A percentile compares a stretch with the other conserved stretches of the same genome.
Conservation (phyloP, 495 filamentous ascomycete genomes). For the Baudoinia panamericana region DNA sequence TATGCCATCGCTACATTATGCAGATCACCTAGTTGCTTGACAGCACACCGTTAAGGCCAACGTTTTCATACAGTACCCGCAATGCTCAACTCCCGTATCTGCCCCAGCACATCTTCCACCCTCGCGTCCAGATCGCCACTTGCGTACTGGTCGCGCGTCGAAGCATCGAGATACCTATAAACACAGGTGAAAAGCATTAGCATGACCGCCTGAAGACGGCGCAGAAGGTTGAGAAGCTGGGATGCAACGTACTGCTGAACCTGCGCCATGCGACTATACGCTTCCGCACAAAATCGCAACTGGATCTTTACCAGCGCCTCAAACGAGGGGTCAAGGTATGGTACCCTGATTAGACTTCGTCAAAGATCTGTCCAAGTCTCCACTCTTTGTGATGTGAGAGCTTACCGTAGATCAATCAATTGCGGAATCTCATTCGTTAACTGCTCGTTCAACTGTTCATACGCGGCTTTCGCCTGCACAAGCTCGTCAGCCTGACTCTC, state of each 20-base stretch:
- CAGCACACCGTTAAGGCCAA: too few species aligned
- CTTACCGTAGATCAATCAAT: constrained; percentile 73
- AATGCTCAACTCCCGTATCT: constrained; percentile 95
- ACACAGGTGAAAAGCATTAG: background rate
- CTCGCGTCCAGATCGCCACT: constrained; percentile 79
- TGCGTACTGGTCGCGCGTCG: constrained; percentile 91
- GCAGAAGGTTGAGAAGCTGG: background rate
- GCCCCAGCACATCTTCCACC: constrained; percentile 91
- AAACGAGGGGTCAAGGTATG: constrained; percentile 91
- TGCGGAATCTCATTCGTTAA: constrained; percentile 88
- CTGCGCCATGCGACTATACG: constrained; percentile 93
- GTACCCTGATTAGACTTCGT: constrained; percentile 39
- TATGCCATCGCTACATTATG: too few species aligned
- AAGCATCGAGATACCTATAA: constrained; percentile 67
- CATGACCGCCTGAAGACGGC: background rate
- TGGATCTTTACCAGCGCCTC: constrained; percentile 98
- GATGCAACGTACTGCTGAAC: constrained; percentile 70
- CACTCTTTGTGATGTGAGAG: too few species aligned
- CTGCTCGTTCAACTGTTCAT: constrained; percentile 93
- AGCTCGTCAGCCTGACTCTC: constrained; percentile 14
- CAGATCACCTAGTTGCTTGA: too few species aligned
- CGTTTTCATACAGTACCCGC: constrained; percentile 48
- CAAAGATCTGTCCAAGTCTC: too few species aligned
- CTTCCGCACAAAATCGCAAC: constrained; percentile 91
- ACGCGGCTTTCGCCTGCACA: constrained; percentile 61